Evolutionary conservation across 1,284 basidiomycete genomes (phyloP), one percentile per base, ranked within the genome.

Genomic region (Porodaedalea pini): DNA sequence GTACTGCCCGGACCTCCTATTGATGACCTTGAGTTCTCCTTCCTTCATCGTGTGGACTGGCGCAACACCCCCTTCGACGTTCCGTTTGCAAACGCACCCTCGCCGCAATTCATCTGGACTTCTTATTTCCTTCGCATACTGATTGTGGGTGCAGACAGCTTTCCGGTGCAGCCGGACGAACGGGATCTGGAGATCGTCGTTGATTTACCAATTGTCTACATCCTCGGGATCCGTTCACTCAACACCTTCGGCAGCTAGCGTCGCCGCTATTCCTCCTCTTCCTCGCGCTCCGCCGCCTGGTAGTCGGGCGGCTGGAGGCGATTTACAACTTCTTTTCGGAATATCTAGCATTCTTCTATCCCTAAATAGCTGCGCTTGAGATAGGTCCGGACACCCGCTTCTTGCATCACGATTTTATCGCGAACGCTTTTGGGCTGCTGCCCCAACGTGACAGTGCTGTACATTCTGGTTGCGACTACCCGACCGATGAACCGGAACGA

Each of bases 181-280:
- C 34, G 25, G 21, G 13, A 36, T 17, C 11, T 15, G 17, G 6
- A 13, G 6, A 34, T 23, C 52, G 6, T 8, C 4, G 40, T 54
- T 10, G 13, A 21, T 32, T 23, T 56, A 31, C 54, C 54, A 2
- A 56, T 49, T 39, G 19, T 56, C 7, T 45, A 56, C 34, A 56
- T 45, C 4, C 44, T 56, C 17, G 31, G 45, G 15, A 34, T 56
- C 11, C 31, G 31, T 2, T 48, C 54, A 10, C 11, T 37, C 3
- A 29, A 29, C n/a, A 21, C 40, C 21, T 54, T 44, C 15, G 43
- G 13, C 21, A 21, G 36, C 11, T 31, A 31, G 29, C 49, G 29
- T 15, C 13, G 8, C 13, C 15, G 25, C 23, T 29, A 31, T n/a
- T n/a, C 52, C n/a, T 54, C 27, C 40, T 25, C 11, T 23, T 54